Base-by-base conservation (phyloP, 768 basidiomycete species). In the Boletus rex-veris region DNA sequence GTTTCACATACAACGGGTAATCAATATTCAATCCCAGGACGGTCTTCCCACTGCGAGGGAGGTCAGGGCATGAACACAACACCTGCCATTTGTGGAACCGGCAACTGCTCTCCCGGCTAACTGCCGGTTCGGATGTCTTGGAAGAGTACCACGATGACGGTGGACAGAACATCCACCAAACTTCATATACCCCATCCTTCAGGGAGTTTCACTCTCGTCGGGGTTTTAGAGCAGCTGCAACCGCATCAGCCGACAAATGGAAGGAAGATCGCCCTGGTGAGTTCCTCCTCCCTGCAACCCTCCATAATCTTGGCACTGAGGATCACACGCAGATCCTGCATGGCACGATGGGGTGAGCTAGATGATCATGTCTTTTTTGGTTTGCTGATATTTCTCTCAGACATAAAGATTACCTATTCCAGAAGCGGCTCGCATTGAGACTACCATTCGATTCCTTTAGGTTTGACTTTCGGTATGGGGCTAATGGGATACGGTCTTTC, bases 321-420 rank as follows among this genome's bases (percentile, higher is more conserved):
- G 57, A 65, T 59, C 52, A 37, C 55, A 48, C 40, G 54, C 64
- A 92, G 90, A 86, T 92, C 58, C 71, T 91, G 8, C 90, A 92
- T 67, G 90, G 90, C 45, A 77, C 82, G 21, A 77, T 89, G 78
- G 90, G 90, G 90, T 88, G 67, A 70, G 79, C 62, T 42, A 44
- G 36, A 18, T 26, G 19, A 38, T 44, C 30, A 31, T 24, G 4
- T n/a, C 26, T n/a, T 21, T 21, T 24, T 50, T 5, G 19, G 30
- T 5, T 39, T 36, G 11, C 9, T 39, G 16, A 58, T 21, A 26
- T 30, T 45, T 42, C 15, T 45, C 62, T 45, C 69, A 92, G 90
- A 63, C 90, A 92, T 69, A 91, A 91, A 62, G 86, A 92, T 65
- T 92, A 92, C 71, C 67, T 92, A 45, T 91, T 86, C 74, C 86